Conservation (phyloP, 495 filamentous ascomycete genomes). For the Talaromyces thailandensis region DNA sequence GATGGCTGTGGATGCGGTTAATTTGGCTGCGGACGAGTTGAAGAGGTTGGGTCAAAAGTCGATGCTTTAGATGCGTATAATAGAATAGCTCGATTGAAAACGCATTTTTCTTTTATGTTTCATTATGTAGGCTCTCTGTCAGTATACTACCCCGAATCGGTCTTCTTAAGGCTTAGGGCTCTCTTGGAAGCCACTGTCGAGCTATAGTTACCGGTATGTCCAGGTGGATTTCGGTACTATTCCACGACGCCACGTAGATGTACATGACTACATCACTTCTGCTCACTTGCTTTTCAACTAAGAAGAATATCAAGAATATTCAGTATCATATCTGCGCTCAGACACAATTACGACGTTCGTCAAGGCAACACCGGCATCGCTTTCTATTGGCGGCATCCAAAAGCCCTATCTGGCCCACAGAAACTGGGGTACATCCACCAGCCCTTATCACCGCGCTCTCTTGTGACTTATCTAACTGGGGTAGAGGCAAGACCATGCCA, state of each 20-base stretch:
- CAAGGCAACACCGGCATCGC: not conserved
- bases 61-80: not conserved
- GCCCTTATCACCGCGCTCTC: not conserved
- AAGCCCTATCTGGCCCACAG: slow-evolving; percentile 4
- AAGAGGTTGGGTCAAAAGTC: not conserved
- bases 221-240: not conserved
- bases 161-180: not conserved
- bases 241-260: not conserved
- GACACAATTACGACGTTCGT: not conserved
- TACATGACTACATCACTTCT: not conserved
- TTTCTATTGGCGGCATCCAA: slow-evolving; percentile 3
- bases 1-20: slow-evolving; percentile 11
- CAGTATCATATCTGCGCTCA: not conserved
- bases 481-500: not conserved
- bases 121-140: not conserved
- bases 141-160: not conserved
- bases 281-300: not conserved
- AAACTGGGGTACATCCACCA: not conserved
- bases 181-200: no score
- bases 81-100: not conserved
- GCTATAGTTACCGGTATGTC: no score
- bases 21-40: not conserved
- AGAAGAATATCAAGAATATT: not conserved
- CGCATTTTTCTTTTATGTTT: not conserved
- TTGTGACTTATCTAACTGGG: not conserved